phyloP scores from a whole-genome alignment of 176 grass and related monocot genomes.

The Oryza nivara region DNA sequence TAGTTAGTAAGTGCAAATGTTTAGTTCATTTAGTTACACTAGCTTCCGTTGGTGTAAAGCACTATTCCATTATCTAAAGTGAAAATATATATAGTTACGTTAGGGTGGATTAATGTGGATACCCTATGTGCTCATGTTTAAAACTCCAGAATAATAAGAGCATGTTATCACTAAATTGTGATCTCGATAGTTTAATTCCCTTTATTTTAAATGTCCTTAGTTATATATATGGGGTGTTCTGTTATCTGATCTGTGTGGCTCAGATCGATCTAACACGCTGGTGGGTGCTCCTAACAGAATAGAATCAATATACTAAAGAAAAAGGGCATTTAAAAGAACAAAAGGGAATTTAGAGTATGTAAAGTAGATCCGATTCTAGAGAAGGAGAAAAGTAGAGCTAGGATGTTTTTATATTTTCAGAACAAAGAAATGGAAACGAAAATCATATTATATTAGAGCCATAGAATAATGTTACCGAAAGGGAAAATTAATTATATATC shows the following conservation, averaged over 20 bases:
- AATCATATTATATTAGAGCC: neutral
- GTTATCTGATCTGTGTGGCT: neutral
- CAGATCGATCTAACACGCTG: neutral
- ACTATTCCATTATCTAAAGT: too few relatives aligned
- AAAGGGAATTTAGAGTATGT: neutral
- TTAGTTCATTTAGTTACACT: too few relatives aligned
- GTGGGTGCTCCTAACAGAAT: slow-evolving; percentile 15
- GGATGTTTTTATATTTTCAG: neutral
- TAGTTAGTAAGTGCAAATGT: too few relatives aligned
- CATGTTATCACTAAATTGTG: neutral
- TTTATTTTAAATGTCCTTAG: neutral
- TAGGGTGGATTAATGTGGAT: too few relatives aligned
- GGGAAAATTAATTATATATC: neutral
- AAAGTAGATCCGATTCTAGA: slow-evolving; percentile 18
- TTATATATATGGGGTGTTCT: too few relatives aligned
- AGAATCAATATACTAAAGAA: neutral
- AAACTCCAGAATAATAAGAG: neutral
- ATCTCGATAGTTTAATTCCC: neutral
- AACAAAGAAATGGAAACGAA: neutral
- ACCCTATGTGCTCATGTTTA: neutral
- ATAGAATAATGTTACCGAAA: neutral
- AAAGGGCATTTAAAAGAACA: neutral
- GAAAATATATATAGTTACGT: too few relatives aligned
- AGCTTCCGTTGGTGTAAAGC: too few relatives aligned
- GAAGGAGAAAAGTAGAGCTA: neutral